These are phyloP conservation scores for Moesziomyces aphidis DNA, from an alignment of 1,284 basidiomycete genomes.

Conservation along the genomic window DNA sequence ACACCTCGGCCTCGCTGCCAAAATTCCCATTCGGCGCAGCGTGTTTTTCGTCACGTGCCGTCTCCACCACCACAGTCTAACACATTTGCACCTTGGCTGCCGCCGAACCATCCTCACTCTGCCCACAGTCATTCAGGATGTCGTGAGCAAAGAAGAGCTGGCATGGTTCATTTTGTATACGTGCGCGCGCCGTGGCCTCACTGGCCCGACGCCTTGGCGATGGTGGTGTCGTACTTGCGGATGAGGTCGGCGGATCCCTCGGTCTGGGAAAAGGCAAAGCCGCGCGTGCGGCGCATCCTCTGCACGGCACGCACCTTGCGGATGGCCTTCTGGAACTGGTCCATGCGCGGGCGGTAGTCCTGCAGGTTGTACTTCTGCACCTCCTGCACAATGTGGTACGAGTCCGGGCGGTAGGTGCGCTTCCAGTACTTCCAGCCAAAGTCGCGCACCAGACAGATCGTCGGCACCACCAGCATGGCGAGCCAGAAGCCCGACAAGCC, in stretches of 20 bases:
- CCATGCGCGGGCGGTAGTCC: conserved; percentile 95
- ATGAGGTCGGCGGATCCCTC: conserved; percentile 65
- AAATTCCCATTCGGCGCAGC: background rate
- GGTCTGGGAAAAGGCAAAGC: conserved; percentile 66
- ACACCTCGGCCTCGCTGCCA: background rate
- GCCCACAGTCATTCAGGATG: too few relatives aligned
- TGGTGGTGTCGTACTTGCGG: conserved; percentile 66
- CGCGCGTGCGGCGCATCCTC: conserved; percentile 63
- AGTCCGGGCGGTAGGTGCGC: conserved; percentile 86
- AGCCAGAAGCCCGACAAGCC: conserved; percentile 89
- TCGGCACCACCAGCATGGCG: conserved; percentile 85
- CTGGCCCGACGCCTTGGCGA: conserved; percentile 46
- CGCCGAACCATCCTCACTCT: background rate
- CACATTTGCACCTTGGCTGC: too few relatives aligned
- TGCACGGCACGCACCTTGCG: conserved; percentile 66
- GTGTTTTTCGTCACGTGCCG: conserved; percentile 19
- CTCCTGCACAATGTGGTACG: conserved; percentile 98
- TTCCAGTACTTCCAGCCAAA: conserved; percentile 64
- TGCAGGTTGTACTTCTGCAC: conserved; percentile 91
- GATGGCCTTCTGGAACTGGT: conserved; percentile 76
- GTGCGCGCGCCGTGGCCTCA: background rate
- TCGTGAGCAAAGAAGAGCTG: background rate
- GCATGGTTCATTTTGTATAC: background rate
- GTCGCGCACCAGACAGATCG: conserved; percentile 88
- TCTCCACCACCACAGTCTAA: too few relatives aligned